These are phyloP conservation scores for Clavulina sp. DNA, from an alignment of 768 basidiomycete species.

Conservation along the genomic window DNA sequence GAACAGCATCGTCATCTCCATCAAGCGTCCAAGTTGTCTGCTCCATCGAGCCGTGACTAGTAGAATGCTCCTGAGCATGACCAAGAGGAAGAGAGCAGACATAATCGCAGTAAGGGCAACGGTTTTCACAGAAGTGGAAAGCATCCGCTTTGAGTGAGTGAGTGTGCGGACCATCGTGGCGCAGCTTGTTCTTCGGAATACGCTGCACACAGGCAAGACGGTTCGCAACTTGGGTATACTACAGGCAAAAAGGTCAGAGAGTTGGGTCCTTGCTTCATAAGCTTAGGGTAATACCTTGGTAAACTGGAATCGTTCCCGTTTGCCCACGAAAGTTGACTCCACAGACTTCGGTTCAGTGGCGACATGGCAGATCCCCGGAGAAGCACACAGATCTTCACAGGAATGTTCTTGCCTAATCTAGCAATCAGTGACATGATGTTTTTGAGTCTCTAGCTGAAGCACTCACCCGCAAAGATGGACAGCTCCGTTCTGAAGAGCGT, in stretches of 20 bases:
- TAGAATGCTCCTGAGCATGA: too few relatives aligned
- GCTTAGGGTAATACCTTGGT: neutral
- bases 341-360: neutral
- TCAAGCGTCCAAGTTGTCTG: constrained; percentile 39
- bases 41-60: constrained; percentile 46
- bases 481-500: neutral
- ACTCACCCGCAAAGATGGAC: constrained; percentile 6
- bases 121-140: constrained; percentile 38
- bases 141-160: constrained; percentile 29
- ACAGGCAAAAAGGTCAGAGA: neutral
- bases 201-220: constrained; percentile 31
- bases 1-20: constrained; percentile 28
- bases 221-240: constrained; percentile 26
- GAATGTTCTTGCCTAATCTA: constrained; percentile 3
- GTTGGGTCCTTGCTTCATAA: neutral
- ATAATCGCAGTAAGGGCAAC: constrained; percentile 40
- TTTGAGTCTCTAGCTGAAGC: neutral
- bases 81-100: constrained; percentile 40
- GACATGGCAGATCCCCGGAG: neutral
- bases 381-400: constrained; percentile 3
- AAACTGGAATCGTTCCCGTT: neutral
- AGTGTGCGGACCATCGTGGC: constrained; percentile 31
- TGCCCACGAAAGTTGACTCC: neutral
- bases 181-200: constrained; percentile 26
- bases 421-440: neutral